Percentiles rank a stretch among this genome's conserved stretches.
phyloP scores from a whole-genome alignment of 148 eudicot genomes.

The Persicaria maculosa region DNA sequence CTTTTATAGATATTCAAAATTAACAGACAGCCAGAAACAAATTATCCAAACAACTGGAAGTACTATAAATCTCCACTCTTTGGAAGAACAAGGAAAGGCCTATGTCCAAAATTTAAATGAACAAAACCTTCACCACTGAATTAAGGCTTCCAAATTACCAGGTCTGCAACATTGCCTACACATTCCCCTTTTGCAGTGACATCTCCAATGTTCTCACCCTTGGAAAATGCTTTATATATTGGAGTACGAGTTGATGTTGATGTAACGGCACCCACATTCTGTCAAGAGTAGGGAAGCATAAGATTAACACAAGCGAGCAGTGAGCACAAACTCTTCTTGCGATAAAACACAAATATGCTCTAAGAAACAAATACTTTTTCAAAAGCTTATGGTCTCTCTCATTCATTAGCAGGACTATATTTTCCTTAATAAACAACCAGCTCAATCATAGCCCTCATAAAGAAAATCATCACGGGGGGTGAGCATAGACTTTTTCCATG shows the following conservation, averaged over 20 bases:
- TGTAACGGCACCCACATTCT: slow-evolving; percentile 96
- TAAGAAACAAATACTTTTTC: background rate
- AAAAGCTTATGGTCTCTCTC: background rate
- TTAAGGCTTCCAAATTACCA: slow-evolving; percentile 34
- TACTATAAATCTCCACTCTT: background rate
- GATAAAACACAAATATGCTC: background rate
- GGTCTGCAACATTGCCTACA: slow-evolving; percentile 89
- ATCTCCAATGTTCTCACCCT: slow-evolving; percentile 96
- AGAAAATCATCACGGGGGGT: background rate
- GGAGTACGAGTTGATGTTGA: slow-evolving; percentile 98
- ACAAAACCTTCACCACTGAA: background rate
- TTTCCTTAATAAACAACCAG: background rate
- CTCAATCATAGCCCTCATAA: background rate
- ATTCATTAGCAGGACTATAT: background rate
- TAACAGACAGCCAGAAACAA: background rate
- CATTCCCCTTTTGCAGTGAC: slow-evolving; percentile 99
- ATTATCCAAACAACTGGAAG: background rate
- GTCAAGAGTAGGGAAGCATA: slow-evolving; percentile 14
- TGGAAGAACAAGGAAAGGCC: too few relatives aligned
- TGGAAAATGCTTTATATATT: slow-evolving; percentile 93
- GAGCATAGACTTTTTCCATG: background rate
- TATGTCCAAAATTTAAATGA: background rate
- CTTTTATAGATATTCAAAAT: background rate
- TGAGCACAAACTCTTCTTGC: background rate
- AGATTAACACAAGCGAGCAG: background rate